Evolutionary conservation across 2,329 filamentous ascomycete genomes (phyloP).

Genomic region (Plenodomus biglobosus): DNA sequence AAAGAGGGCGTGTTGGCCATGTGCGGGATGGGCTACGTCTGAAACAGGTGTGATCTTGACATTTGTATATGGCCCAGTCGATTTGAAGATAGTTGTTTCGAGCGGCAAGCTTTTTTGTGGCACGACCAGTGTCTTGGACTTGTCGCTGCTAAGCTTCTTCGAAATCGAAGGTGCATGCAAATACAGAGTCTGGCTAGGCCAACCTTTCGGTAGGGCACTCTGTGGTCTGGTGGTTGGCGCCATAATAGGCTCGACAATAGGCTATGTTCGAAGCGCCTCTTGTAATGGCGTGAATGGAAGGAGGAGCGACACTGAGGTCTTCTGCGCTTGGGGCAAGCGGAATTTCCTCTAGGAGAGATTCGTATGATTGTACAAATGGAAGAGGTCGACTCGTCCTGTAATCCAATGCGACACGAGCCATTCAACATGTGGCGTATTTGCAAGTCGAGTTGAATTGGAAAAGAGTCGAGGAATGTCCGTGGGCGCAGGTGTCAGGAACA

Average conservation of each 20-base stretch:
- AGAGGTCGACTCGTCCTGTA: too few species aligned
- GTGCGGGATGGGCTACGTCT: constrained; percentile 50
- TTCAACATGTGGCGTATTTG: too few species aligned
- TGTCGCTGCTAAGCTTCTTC: constrained; percentile 29
- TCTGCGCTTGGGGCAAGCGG: too few species aligned
- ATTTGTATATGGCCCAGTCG: constrained; percentile 36
- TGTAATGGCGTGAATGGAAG: not conserved
- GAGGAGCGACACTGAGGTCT: too few species aligned
- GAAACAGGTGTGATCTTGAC: constrained; percentile 49
- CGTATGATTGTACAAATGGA: too few species aligned
- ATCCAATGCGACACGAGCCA: too few species aligned
- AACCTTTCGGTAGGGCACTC: constrained; percentile 31
- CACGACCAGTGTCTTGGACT: constrained; percentile 24
- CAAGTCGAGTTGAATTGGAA: too few species aligned
- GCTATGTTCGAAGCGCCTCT: not conserved
- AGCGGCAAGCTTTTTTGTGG: constrained; percentile 19
- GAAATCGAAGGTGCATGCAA: constrained; percentile 36
- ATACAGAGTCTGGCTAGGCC: constrained; percentile 33
- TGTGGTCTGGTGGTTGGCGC: not conserved
- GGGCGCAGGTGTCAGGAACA: too few species aligned
- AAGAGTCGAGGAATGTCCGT: too few species aligned
- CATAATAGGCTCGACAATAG: not conserved
- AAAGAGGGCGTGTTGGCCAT: constrained; percentile 53
- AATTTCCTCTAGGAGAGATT: too few species aligned
- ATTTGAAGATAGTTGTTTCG: constrained; percentile 13